Percentiles rank a stretch among this genome's conserved stretches.
Evolutionary conservation across 345 rosid species (phyloP).

Genomic region (Citropsis articulata): DNA sequence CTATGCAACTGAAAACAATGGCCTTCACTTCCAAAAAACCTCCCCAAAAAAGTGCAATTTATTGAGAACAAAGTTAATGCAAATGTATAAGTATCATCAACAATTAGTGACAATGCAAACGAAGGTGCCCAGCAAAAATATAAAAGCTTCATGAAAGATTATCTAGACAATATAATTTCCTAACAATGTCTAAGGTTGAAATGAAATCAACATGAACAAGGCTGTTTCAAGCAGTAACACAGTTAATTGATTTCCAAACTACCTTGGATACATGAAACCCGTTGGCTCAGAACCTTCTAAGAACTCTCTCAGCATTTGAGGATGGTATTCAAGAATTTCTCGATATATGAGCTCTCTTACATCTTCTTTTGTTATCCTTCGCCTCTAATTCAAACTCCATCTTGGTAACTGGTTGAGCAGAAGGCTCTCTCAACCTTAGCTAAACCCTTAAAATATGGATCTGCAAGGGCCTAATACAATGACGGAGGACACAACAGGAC

Average conservation of each 20-base stretch:
- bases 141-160: background rate
- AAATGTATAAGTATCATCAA: background rate
- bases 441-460: slow-evolving; percentile 86
- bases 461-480: slow-evolving; percentile 81
- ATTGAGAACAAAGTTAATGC: background rate
- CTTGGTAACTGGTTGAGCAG: slow-evolving; percentile 93
- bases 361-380: slow-evolving; percentile 93
- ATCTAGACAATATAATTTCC: background rate
- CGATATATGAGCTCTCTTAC: slow-evolving; percentile 90
- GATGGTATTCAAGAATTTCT: slow-evolving; percentile 93
- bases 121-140: background rate
- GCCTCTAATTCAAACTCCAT: slow-evolving; percentile 97
- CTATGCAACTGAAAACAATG: background rate
- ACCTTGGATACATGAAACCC: slow-evolving; percentile 97
- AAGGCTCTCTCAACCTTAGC: slow-evolving; percentile 93
- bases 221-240: background rate
- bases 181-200: slow-evolving; percentile 4
- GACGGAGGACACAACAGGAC: background rate
- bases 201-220: background rate
- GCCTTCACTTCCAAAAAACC: too few species aligned
- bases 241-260: background rate
- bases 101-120: background rate
- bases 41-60: too few species aligned
- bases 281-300: slow-evolving; percentile 94
- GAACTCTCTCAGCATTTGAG: slow-evolving; percentile 85